Evolutionary conservation across 257 asterid species (phyloP), one percentile per base, ranked within the genome.

Genomic region (Salvia hispanica): DNA sequence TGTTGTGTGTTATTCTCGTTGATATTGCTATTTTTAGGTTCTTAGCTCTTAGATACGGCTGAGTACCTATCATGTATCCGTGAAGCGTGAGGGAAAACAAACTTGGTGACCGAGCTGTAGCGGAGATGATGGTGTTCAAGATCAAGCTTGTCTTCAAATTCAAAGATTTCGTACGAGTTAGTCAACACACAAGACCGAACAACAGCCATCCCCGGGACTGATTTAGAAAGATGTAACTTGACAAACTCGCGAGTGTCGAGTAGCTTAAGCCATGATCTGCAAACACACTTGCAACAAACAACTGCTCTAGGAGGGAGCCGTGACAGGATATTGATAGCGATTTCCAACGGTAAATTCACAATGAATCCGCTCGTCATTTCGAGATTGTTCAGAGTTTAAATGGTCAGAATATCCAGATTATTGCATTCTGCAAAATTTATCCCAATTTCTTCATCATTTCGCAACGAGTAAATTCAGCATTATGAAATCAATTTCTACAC

Each of bases 191-290:
- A 28, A 4, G n/a, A 6, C 4, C 36, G 65, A 16, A 37, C 51
- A 47, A 82, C 62, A 36, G 73, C 56, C 10, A 82, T 62, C 51
- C 77, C 69, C 16, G 84, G 72, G 40, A 33, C 50, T 31, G 87
- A 57, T 61, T 46, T 72, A 7, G 74, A 68, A 5, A 77, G 55
- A 58, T 77, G 82, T 51, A 52, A 18, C 6, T 58, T 66, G 16
- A 64, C 58, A 18, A 79, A 82, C 47, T 79, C 74, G 3, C 44
- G 42, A 10, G 64, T 56, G 0, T 47, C 59, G 55, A 78, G 40
- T 18, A 82, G 67, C 1, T 65, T 4, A 2, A 59, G 62, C 85
- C 81, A 77, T 2, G 61, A 3, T 62, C 73, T 77, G 80, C 82
- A 77, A n/a, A 77, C 80, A 10, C 76, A 72, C 34, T 70, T 64